Evolutionary conservation across 257 asterid species (phyloP), one percentile per base, ranked within the genome.

Genomic region (Thymus quinquecostatus): DNA sequence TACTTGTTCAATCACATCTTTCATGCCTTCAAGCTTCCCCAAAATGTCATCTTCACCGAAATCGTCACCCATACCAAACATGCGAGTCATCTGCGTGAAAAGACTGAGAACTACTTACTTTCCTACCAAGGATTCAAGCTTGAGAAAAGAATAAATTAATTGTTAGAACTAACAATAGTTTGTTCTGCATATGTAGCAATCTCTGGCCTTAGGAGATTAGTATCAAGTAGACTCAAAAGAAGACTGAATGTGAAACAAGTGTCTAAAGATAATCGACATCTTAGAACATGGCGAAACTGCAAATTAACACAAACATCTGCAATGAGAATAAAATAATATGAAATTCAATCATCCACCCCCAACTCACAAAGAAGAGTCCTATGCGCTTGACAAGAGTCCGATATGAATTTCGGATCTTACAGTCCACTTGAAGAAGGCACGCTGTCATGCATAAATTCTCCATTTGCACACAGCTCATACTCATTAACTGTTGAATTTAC

Each of bases 11-110:
- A 21, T 21, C 21, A 21, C 21, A 21, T 21, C 21, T 21, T 21
- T 21, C 21, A 21, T 21, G 21, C 95, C 86, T 81, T 91, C 97
- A 68, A 91, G 89, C 87, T 72, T 91, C 61, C 97, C 95, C 53
- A 91, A 74, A 72, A 91, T 76, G 73, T 92, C 91, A 56, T 89
- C 97, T 82, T 89, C 97, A 36, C 86, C 95, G 69, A 89, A 87
- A 70, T 91, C 96, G 75, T 87, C 97, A 63, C 81, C 91, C 54
- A 74, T 78, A 48, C 97, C 97, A 64, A 91, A 82, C 53, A 91
- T 69, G 38, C 90, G 95, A 70, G 90, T 81, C 95, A 91, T 21
- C 21, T 21, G 21, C 21, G 21, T 21, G 21, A 21, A 21, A 21
- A 21, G 21, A 21, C 21, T 21, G 21, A 75, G 60, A 49, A 69